Evolutionary conservation across 768 basidiomycete species (phyloP), one percentile per base, ranked within the genome.

Genomic region (Tylopilus felleus): DNA sequence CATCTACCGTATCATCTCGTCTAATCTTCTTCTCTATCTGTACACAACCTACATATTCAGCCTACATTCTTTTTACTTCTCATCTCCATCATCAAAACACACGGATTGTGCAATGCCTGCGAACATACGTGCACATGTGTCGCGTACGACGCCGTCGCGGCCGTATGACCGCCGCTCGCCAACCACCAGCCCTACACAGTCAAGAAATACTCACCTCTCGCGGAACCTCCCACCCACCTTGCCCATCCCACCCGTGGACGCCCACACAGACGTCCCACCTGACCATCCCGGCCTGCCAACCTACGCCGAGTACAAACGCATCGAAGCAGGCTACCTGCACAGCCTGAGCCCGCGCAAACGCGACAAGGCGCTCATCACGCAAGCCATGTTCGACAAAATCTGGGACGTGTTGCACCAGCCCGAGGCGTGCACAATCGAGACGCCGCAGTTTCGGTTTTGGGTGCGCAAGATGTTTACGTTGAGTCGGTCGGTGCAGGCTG

Each of bases 401-500:
- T 85, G 85, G 80, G 79, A 82, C 58, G 82, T 86, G 21, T 74
- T 91, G 23, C 76, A 79, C 35, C 71, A 79, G 51, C 81, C 82
- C 7, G 74, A 77, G 1, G 67, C 73, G 25, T 74, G 73, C 22
- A 73, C 75, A 55, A 54, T 76, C 49, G 70, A 68, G 40, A 84
- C 80, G 2, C 79, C 88, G 1, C 87, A 90, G 63, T 91, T 90
- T 67, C 80, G 87, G 39, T 89, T 84, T 70, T 91, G 89, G 89
- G 88, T 83, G 13, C 83, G 88, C 62, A 88, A 88, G 75, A 90
- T 86, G 84, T 92, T 92, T 65, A 74, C 69, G 41, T 61, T 85
- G 8, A 75, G 76, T 59, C 71, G 71, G 41, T 57, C 50, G 2
- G 19, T n/a, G 36, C 23, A 45, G 4, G n/a, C 28, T 50, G 35